phyloP scores from a whole-genome alignment of 2,329 filamentous ascomycete genomes.

The Talaromyces piceae region DNA sequence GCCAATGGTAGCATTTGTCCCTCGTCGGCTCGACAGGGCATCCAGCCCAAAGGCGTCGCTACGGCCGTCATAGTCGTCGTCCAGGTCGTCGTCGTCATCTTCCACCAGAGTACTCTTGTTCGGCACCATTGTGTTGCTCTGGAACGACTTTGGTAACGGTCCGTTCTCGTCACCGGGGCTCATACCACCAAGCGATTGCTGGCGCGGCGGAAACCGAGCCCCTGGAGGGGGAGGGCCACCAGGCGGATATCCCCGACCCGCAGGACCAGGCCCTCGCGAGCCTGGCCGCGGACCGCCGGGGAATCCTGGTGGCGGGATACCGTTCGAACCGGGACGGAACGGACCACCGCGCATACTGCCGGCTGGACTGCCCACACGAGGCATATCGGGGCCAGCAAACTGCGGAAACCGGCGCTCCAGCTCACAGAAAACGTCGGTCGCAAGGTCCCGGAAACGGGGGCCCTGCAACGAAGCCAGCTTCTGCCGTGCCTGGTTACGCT shows the following conservation, averaged over 20 bases:
- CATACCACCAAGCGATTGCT: slow-evolving; percentile 32
- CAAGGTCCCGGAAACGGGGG: slow-evolving; percentile 81
- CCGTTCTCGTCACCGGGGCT: slow-evolving; percentile 61
- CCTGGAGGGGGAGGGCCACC: slow-evolving; percentile 29
- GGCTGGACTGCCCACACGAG: slow-evolving; percentile 61
- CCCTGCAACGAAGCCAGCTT: slow-evolving; percentile 85
- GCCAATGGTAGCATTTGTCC: slow-evolving; percentile 44
- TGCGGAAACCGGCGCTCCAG: slow-evolving; percentile 82
- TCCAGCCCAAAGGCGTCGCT: slow-evolving; percentile 59
- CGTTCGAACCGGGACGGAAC: slow-evolving; percentile 30
- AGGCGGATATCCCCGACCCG: slow-evolving; percentile 29
- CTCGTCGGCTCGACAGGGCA: slow-evolving; percentile 37
- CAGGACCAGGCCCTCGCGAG: slow-evolving; percentile 29
- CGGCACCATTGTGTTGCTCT: slow-evolving; percentile 91
- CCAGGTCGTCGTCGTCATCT: slow-evolving; percentile 65
- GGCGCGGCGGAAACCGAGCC: slow-evolving; percentile 31
- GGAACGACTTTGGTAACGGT: slow-evolving; percentile 80
- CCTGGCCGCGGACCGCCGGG: slow-evolving; percentile 36
- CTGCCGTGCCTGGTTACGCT: slow-evolving; percentile 94
- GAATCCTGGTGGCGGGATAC: slow-evolving; percentile 23
- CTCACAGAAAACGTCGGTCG: slow-evolving; percentile 93
- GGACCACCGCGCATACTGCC: slow-evolving; percentile 49
- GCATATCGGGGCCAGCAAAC: slow-evolving; percentile 64
- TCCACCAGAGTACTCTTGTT: slow-evolving; percentile 98
- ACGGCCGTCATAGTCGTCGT: slow-evolving; percentile 51